A percentile compares a stretch with the other conserved stretches of the same genome.
Evolutionary conservation across 1,139 yeast species (phyloP).

Genomic region (Pichia sp.): DNA sequence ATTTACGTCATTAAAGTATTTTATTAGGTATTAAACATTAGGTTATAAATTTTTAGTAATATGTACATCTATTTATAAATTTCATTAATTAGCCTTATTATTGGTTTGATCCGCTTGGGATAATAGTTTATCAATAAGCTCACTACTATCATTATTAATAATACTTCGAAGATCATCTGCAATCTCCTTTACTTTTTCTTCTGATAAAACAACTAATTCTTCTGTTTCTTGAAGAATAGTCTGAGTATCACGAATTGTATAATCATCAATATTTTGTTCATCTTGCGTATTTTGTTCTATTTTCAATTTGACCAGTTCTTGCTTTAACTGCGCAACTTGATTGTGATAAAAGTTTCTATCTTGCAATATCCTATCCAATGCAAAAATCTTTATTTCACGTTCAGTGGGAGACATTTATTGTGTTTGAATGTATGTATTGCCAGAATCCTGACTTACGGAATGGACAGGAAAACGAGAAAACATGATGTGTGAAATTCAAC

Average conservation of each 20-base stretch:
- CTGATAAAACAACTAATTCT: slow-evolving; percentile 24
- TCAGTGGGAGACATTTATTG: slow-evolving; percentile 64
- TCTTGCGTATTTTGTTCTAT: slow-evolving; percentile 34
- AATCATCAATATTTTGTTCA: slow-evolving; percentile 29
- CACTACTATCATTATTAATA: background rate
- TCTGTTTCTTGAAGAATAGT: slow-evolving; percentile 27
- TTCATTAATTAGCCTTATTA: background rate
- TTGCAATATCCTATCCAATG: slow-evolving; percentile 65
- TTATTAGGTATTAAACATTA: slow-evolving; percentile 12
- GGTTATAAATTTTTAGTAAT: background rate
- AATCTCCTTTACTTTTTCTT: slow-evolving; percentile 23
- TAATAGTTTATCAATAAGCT: slow-evolving; percentile 3
- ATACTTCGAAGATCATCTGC: slow-evolving; percentile 17
- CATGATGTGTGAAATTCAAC: background rate
- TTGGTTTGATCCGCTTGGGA: slow-evolving; percentile 2
- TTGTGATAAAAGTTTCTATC: slow-evolving; percentile 60
- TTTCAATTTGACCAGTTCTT: slow-evolving; percentile 41
- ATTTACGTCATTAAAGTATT: background rate
- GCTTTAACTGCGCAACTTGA: slow-evolving; percentile 47
- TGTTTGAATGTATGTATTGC: background rate
- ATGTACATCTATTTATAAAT: background rate
- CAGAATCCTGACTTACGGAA: background rate
- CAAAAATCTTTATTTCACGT: slow-evolving; percentile 68
- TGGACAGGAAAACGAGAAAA: background rate
- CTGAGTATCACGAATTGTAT: slow-evolving; percentile 60